Evolutionary conservation across 208 protist species (phyloP), one percentile per base, ranked within the genome.

Genomic region (Naegleria fowleri): DNA sequence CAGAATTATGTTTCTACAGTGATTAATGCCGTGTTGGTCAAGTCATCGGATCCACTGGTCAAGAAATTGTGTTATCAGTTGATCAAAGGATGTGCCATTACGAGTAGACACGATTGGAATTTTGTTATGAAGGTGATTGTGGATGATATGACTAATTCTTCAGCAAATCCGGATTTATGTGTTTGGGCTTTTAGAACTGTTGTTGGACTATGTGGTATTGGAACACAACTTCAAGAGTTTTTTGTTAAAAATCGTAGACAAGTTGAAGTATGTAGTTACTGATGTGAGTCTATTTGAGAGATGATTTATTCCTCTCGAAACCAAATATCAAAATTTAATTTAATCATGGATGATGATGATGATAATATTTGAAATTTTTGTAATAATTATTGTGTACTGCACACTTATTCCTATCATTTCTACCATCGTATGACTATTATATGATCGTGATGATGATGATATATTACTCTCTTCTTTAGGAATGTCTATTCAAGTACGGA

Each of bases 31-130:
- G 86, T 89, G 19, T 89, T 89, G 29, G 48, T 89, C 48, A 89
- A 89, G 25, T n/a, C 43, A 38, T 38, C 22, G 0, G 48, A 67
- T 67, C 5, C 86, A 41, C 25, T 58, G 5, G 48, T 89, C 1
- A 89, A 67, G 51, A 89, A 89, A 67, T 40, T 89, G 29, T 89
- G 86, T 67, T 89, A 89, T 67, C 41, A 89, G 4, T 89, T 89
- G 29, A 89, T 89, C 29, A 67, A 89, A 40, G 41, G 48, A 0
- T 58, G 86, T 40, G 25, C 41, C 0, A 58, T 89, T n/a, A 67
- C 11, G 5, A 89, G 36, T 40, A 89, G 41, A 40, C 41, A 89
- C n/a, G 86, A 89, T 67, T 89, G 86, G 86, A n/a, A 67, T 67
- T 89, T 89, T 89, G 29, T 89, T 67, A 40, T 89, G n/a, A 89